Evolutionary conservation across 805 yeast species (phyloP).

Genomic region (Wickerhamomyces silvicola): DNA sequence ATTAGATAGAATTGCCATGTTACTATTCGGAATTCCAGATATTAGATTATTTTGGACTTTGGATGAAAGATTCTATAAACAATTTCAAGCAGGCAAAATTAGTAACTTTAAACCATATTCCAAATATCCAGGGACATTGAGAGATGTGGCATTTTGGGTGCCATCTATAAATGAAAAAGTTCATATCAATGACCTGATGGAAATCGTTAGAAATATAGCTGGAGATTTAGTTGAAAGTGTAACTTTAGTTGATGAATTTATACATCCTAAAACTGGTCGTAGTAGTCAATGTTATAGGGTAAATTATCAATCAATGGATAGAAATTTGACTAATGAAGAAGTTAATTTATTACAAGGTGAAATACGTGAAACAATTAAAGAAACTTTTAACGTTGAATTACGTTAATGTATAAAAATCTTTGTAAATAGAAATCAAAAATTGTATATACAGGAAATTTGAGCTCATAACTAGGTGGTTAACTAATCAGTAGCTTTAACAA

Average conservation of each 20-base stretch:
- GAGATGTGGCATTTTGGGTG: slow-evolving; percentile 94
- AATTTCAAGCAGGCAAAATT: slow-evolving; percentile 62
- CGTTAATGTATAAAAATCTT: slow-evolving; percentile 28
- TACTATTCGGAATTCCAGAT: slow-evolving; percentile 91
- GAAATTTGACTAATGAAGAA: slow-evolving; percentile 81
- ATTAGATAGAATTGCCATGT: slow-evolving; percentile 91
- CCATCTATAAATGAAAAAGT: slow-evolving; percentile 33
- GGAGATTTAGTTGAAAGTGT: slow-evolving; percentile 90
- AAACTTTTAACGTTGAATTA: slow-evolving; percentile 50
- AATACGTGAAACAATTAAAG: slow-evolving; percentile 52
- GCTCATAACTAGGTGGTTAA: no score
- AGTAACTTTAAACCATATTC: slow-evolving; percentile 81
- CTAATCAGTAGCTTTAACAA: slow-evolving; percentile 36
- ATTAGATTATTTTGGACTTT: slow-evolving; percentile 87
- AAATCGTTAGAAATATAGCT: slow-evolving; percentile 74
- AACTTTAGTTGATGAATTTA: slow-evolving; percentile 69
- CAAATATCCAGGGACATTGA: slow-evolving; percentile 75
- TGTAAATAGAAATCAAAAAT: not conserved
- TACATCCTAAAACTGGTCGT: slow-evolving; percentile 74
- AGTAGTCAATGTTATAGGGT: slow-evolving; percentile 83
- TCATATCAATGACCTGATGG: slow-evolving; percentile 93
- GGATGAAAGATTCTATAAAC: slow-evolving; percentile 70
- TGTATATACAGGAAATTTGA: slow-evolving; percentile 18
- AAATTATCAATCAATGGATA: slow-evolving; percentile 93
- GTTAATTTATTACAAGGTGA: slow-evolving; percentile 65